Conservation (phyloP, 768 basidiomycete genomes). For the Auricularia heimuer region DNA sequence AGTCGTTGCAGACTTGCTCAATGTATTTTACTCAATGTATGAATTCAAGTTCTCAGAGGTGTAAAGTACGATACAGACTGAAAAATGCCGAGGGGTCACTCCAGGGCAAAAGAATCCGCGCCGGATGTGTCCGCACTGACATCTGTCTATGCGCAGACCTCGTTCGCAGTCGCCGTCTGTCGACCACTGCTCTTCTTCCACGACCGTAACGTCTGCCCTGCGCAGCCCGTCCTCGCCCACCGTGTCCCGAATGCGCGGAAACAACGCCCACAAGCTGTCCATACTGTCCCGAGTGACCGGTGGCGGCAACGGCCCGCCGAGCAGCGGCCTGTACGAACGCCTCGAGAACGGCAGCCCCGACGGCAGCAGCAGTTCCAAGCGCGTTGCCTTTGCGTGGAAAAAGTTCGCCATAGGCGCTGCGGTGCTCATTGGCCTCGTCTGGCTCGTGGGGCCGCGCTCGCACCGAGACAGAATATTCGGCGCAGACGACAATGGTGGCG, state of each 20-base stretch:
- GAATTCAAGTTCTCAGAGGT: no score
- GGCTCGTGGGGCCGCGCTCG: conserved; percentile 51
- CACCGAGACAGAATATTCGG: conserved; percentile 10
- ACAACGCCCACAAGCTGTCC: not conserved
- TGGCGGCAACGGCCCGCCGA: not conserved
- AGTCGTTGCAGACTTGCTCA: no score
- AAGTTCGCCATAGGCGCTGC: conserved; percentile 43
- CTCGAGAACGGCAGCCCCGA: not conserved
- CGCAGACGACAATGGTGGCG: not conserved
- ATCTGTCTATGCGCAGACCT: not conserved
- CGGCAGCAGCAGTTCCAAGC: not conserved
- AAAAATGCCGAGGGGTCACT: no score
- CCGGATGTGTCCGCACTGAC: not conserved
- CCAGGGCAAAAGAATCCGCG: not conserved
- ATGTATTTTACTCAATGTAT: no score
- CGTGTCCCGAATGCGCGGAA: not conserved
- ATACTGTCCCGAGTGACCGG: not conserved
- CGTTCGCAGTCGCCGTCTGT: not conserved
- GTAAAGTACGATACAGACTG: no score
- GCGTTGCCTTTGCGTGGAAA: conserved; percentile 6
- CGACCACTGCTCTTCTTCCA: not conserved
- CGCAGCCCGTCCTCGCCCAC: not conserved
- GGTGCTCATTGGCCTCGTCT: conserved; percentile 49
- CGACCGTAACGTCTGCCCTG: not conserved
- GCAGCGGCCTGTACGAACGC: not conserved